Evolutionary conservation across 2,329 filamentous ascomycete species (phyloP).

Genomic region (Ophiostoma pallidulum): DNA sequence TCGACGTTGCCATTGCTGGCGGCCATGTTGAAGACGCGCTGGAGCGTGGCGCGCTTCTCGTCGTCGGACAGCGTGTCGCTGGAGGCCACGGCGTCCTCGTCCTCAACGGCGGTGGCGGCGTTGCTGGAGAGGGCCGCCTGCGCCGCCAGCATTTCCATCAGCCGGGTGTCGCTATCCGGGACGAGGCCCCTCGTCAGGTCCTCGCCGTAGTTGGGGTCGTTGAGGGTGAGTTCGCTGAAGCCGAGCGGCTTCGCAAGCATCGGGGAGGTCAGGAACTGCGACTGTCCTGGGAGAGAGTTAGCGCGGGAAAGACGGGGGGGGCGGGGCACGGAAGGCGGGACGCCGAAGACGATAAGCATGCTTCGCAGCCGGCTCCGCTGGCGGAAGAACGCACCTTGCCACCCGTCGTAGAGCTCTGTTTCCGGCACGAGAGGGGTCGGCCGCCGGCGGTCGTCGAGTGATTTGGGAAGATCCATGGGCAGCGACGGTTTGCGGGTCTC

Average conservation of each 20-base stretch:
- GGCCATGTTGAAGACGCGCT: conserved; percentile 86
- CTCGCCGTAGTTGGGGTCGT: conserved; percentile 67
- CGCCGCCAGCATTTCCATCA: conserved; percentile 93
- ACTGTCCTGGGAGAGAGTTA: conserved; percentile 59
- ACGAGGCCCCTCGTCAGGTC: conserved; percentile 44
- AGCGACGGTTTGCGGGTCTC: conserved; percentile 43
- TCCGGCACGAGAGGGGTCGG: conserved; percentile 61
- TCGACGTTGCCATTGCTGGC: conserved; percentile 91
- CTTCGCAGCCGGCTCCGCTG: too few relatives aligned
- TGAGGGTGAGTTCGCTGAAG: conserved; percentile 72
- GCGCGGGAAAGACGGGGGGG: too few relatives aligned
- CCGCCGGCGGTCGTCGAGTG: conserved; percentile 75
- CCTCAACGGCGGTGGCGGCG: conserved; percentile 60
- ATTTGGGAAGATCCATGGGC: conserved; percentile 79
- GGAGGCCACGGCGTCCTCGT: conserved; percentile 69
- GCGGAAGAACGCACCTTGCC: conserved; percentile 67
- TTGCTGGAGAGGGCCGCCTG: conserved; percentile 67
- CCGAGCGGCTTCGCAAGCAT: conserved; percentile 73
- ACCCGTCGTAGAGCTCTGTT: conserved; percentile 97
- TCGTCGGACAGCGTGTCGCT: conserved; percentile 63
- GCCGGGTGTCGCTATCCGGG: conserved; percentile 69
- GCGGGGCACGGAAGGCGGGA: too few relatives aligned
- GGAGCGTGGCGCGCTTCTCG: conserved; percentile 72
- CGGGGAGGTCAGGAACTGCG: conserved; percentile 84
- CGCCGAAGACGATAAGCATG: too few relatives aligned